A percentile compares a stretch with the other conserved stretches of the same genome.
These are phyloP conservation scores for Dillenia suffruticosa DNA, from an alignment of 164 flowering plant species.

Conservation along the genomic window DNA sequence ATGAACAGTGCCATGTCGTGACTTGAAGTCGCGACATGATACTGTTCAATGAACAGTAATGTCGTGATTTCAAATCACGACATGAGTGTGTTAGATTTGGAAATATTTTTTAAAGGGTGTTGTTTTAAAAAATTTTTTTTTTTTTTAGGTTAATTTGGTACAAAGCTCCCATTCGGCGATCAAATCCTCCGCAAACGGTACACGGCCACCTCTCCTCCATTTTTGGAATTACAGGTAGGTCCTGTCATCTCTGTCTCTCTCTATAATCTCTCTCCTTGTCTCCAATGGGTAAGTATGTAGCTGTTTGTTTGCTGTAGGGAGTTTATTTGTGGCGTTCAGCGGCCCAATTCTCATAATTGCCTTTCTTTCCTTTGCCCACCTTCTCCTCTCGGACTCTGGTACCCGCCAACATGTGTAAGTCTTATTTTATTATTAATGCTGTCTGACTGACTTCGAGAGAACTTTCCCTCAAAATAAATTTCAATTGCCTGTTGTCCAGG, in stretches of 20 bases:
- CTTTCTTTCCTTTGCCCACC: conserved; percentile 41
- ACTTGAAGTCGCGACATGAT: too few species aligned
- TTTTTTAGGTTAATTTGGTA: too few species aligned
- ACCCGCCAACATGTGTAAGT: neutral
- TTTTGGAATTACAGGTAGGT: conserved; percentile 61
- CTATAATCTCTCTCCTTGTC: neutral
- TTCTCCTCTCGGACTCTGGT: neutral
- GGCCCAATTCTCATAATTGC: conserved; percentile 66
- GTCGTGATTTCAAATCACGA: too few species aligned
- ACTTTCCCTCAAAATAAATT: neutral
- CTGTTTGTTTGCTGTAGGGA: conserved; percentile 44
- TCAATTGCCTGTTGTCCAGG: conserved; percentile 17
- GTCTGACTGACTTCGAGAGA: neutral
- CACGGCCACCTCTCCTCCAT: conserved; percentile 20
- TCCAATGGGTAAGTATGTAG: too few species aligned
- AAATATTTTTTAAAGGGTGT: too few species aligned
- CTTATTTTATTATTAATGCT: neutral
- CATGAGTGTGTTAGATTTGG: too few species aligned
- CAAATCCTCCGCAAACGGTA: conserved; percentile 18
- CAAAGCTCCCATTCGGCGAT: conserved; percentile 17
- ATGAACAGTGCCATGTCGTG: too few species aligned
- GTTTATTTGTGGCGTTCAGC: conserved; percentile 50
- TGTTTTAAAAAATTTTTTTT: too few species aligned
- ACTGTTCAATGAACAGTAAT: too few species aligned
- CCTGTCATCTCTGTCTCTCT: neutral